These are phyloP conservation scores for Podila horticola DNA, from an alignment of 192 early-diverging fungal species.

Conservation along the genomic window DNA sequence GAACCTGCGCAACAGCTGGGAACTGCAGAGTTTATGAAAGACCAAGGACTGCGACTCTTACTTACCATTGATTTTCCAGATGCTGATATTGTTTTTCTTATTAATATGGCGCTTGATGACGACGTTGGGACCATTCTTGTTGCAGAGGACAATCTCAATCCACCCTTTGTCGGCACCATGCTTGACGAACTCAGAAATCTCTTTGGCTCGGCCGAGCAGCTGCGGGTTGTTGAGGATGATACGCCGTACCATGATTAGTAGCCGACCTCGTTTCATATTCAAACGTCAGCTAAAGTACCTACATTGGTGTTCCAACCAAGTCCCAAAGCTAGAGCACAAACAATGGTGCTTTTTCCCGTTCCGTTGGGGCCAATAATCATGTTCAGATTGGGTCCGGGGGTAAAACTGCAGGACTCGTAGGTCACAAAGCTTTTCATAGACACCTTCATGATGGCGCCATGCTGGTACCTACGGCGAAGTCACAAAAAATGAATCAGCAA, in stretches of 20 bases:
- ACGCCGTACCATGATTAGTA: background rate
- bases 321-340: constrained; percentile 96
- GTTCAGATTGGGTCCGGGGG: constrained; percentile 94
- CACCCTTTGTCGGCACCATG: constrained; percentile 80
- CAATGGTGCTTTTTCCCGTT: constrained; percentile 95
- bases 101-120: constrained; percentile 71
- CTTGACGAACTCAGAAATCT: constrained; percentile 93
- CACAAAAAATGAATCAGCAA: background rate
- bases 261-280: background rate
- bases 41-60: constrained; percentile 20
- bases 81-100: constrained; percentile 70
- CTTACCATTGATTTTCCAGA: constrained; percentile 88
- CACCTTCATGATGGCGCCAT: constrained; percentile 81
- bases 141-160: constrained; percentile 90
- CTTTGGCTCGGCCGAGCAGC: constrained; percentile 88
- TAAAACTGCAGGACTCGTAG: constrained; percentile 86
- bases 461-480: constrained; percentile 50
- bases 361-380: constrained; percentile 99
- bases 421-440: constrained; percentile 95
- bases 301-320: constrained; percentile 80
- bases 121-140: constrained; percentile 51
- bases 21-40: background rate
- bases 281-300: background rate
- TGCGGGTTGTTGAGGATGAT: constrained; percentile 16
- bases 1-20: background rate